Evolutionary conservation across 257 asterid genomes (phyloP).

Genomic region (Nicotiana tomentosiformis): DNA sequence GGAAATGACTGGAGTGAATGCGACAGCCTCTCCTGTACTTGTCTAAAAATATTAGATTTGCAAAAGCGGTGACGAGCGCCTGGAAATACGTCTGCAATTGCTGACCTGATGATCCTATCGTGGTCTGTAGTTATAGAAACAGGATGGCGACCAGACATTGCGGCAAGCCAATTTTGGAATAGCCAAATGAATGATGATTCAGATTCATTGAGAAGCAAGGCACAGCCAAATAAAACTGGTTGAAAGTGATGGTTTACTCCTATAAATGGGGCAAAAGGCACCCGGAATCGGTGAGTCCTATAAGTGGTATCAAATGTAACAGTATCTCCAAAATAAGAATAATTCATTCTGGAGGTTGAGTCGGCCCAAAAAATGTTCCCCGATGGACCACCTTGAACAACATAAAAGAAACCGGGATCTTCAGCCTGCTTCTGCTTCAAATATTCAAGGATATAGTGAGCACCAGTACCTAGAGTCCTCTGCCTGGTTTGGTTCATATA

Average conservation of each 20-base stretch:
- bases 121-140: constrained; percentile 85
- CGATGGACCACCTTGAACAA: constrained; percentile 56
- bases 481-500: constrained; percentile 76
- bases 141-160: constrained; percentile 66
- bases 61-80: constrained; percentile 75
- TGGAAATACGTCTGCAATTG: constrained; percentile 66
- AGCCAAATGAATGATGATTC: constrained; percentile 80
- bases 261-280: constrained; percentile 87
- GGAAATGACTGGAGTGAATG: constrained; percentile 61
- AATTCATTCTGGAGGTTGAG: constrained; percentile 55
- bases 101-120: constrained; percentile 67
- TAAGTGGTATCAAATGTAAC: constrained; percentile 88
- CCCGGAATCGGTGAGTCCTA: constrained; percentile 78
- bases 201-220: constrained; percentile 72
- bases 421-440: constrained; percentile 71
- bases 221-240: constrained; percentile 87
- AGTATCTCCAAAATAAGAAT: constrained; percentile 78
- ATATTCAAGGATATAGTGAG: constrained; percentile 76
- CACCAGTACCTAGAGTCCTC: constrained; percentile 80
- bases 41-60: constrained; percentile 87
- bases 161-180: constrained; percentile 79
- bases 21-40: constrained; percentile 81
- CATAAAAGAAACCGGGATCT: constrained; percentile 63
- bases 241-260: constrained; percentile 95
- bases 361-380: constrained; percentile 94